phyloP scores from a whole-genome alignment of 768 basidiomycete species.

The Lentinula lateritia region DNA sequence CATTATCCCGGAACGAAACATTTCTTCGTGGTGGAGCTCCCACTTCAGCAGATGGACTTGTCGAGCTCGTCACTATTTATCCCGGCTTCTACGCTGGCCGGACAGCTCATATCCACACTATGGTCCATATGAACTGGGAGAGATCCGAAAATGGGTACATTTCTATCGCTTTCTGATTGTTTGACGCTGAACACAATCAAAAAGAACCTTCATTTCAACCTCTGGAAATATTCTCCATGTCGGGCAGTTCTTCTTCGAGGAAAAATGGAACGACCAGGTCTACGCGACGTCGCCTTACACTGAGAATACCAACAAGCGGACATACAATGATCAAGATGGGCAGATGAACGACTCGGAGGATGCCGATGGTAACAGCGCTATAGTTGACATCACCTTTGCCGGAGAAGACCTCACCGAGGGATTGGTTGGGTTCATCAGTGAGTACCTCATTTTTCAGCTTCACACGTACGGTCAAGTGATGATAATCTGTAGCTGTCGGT shows the following conservation, averaged over 20 bases:
- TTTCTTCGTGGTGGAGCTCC: slow-evolving; percentile 28
- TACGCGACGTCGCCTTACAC: slow-evolving; percentile 21
- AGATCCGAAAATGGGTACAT: slow-evolving; percentile 13
- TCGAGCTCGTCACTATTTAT: slow-evolving; percentile 25
- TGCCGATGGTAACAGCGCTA: slow-evolving; percentile 20
- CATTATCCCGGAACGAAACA: slow-evolving; percentile 17
- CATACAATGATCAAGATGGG: slow-evolving; percentile 23
- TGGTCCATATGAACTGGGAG: slow-evolving; percentile 21
- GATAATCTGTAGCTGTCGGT: slow-evolving; percentile 8
- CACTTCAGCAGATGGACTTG: slow-evolving; percentile 23
- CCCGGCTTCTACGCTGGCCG: slow-evolving; percentile 27
- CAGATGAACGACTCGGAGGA: slow-evolving; percentile 16
- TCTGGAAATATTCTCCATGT: slow-evolving; percentile 25
- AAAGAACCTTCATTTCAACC: slow-evolving; percentile 22
- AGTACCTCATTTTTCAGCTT: neutral
- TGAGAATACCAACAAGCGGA: slow-evolving; percentile 19
- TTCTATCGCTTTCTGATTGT: neutral
- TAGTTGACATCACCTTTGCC: slow-evolving; percentile 17
- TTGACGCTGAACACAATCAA: no score
- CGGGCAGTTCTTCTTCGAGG: slow-evolving; percentile 32
- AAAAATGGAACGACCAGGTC: slow-evolving; percentile 23
- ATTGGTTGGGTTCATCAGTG: slow-evolving; percentile 22
- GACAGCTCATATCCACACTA: slow-evolving; percentile 27
- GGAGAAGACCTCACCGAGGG: slow-evolving; percentile 13
- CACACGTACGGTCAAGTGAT: no score